Evolutionary conservation across 148 eudicot species (phyloP).

Genomic region (Rhododendron simsii): DNA sequence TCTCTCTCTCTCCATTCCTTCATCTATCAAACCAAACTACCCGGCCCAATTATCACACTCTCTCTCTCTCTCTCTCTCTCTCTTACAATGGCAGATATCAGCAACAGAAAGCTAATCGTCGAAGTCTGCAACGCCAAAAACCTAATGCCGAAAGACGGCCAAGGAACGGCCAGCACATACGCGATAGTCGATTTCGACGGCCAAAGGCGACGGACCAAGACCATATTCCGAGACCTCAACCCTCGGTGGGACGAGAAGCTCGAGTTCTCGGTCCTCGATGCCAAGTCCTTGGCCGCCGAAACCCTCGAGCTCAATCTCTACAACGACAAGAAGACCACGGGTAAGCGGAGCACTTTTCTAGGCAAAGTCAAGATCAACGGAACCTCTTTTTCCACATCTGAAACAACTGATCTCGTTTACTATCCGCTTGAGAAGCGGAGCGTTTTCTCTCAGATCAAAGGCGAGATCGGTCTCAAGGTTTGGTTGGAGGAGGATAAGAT

Average conservation of each 20-base stretch:
- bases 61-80: neutral
- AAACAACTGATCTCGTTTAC: conserved; percentile 49
- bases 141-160: conserved; percentile 92
- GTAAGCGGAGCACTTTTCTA: conserved; percentile 56
- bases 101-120: conserved; percentile 52
- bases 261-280: conserved; percentile 55
- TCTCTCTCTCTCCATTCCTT: neutral
- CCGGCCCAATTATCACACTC: too few species aligned
- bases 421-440: conserved; percentile 86
- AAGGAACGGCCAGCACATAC: conserved; percentile 79
- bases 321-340: conserved; percentile 59
- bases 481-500: conserved; percentile 29
- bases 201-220: conserved; percentile 73
- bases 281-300: conserved; percentile 33
- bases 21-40: neutral
- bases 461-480: conserved; percentile 77
- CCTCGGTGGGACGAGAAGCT: conserved; percentile 81
- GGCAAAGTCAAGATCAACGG: conserved; percentile 78
- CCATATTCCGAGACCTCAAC: conserved; percentile 65
- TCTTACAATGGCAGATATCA: conserved; percentile 31
- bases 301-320: conserved; percentile 63
- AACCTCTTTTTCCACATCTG: conserved; percentile 31
- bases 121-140: conserved; percentile 75
- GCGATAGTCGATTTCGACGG: conserved; percentile 76
- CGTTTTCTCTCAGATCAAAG: conserved; percentile 85